Percentiles rank a stretch among this genome's conserved stretches.
Conservation (phyloP, 192 early-diverging fungal species). For the Podila clonocystis region DNA sequence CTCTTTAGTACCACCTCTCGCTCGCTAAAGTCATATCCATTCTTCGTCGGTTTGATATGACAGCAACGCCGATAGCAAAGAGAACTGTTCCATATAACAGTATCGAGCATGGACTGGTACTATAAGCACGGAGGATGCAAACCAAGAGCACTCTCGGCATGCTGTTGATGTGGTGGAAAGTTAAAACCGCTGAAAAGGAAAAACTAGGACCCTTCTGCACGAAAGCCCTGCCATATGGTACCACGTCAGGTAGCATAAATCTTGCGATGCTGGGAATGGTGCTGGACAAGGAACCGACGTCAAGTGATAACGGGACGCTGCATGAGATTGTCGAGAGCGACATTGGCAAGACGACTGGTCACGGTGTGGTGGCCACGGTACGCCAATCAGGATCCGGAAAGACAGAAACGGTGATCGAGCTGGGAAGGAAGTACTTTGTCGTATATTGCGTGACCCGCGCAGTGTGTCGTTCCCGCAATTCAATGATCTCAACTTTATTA, state of each 20-base stretch:
- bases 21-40: too few relatives aligned
- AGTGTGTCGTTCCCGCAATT: background rate
- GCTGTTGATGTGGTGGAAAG: constrained; percentile 7
- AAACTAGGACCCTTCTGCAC: constrained; percentile 34
- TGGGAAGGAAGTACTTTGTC: constrained; percentile 38
- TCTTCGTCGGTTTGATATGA: too few relatives aligned
- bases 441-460: constrained; percentile 3
- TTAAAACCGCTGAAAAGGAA: constrained; percentile 22
- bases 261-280: constrained; percentile 39
- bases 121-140: too few relatives aligned
- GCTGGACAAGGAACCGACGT: constrained; percentile 29
- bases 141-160: constrained; percentile 3
- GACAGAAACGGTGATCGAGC: constrained; percentile 24
- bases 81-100: too few relatives aligned
- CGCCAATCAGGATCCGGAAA: constrained; percentile 47
- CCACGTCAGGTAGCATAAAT: constrained; percentile 3
- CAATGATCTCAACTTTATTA: constrained; percentile 29
- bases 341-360: constrained; percentile 3
- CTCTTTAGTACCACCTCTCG: too few relatives aligned
- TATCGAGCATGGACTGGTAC: too few relatives aligned
- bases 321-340: constrained; percentile 24
- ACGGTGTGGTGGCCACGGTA: constrained; percentile 27
- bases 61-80: too few relatives aligned
- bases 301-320: constrained; percentile 12
- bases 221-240: constrained; percentile 22